Evolutionary conservation across 1,284 basidiomycete genomes (phyloP), one percentile per base, ranked within the genome.

Genomic region (Caloboletus inedulis): DNA sequence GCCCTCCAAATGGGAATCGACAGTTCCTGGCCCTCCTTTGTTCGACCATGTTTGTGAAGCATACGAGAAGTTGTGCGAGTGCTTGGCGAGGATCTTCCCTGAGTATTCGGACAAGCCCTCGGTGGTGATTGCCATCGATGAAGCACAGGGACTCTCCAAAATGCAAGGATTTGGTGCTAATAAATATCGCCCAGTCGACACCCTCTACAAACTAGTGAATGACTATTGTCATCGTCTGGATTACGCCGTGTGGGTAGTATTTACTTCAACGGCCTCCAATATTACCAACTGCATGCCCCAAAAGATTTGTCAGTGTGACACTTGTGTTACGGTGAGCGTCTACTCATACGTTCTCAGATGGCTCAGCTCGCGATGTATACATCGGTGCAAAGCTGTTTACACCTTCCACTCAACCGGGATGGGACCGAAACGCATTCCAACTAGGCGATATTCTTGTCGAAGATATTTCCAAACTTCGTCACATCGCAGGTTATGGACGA

Each of bases 41-140:
- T 31, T 33, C 40, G 25, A n/a, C 23, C 10, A 48, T 48, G 4
- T 36, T 29, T 6, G 4, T 4, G 6, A 37, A 10, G 18, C 35
- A 18, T 36, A 16, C 18, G 12, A 7, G 18, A 19, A 19, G 36
- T 19, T 19, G 7, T 19, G 18, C 18, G 7, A 48, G 3, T 47
- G 25, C 33, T 23, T 48, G 33, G 3, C n/a, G 19, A 30, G 18
- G 25, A 29, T 47, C 18, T 33, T 34, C 14, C 25, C 25, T 7
- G 4, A 29, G n/a, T 4, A 14, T n/a, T 49, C 27, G 7, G 12
- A 30, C 25, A 5, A 34, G 10, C 12, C 25, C 12, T 23, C 6
- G 27, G 19, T 49, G 19, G 34, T 49, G 19, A 49, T 49, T 29
- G 44, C 48, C 10, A 21, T 49, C 3, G 34, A 49, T 10, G 48